A percentile compares a stretch with the other conserved stretches of the same genome.
phyloP scores from a whole-genome alignment of 169 alveolate genomes.

The Babesia divergens region DNA sequence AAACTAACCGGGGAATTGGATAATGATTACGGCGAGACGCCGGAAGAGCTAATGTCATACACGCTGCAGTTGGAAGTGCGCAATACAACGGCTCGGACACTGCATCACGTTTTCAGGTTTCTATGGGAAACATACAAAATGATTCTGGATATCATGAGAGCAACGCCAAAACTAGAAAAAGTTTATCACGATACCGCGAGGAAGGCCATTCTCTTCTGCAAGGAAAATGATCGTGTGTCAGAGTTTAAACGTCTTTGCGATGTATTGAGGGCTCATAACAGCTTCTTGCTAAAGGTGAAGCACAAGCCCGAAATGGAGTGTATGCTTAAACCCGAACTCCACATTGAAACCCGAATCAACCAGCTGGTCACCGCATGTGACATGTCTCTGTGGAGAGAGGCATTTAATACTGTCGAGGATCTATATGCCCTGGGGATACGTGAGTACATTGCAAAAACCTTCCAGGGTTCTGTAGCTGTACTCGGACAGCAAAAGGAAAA shows the following conservation, averaged over 20 bases:
- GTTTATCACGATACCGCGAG: slow-evolving; percentile 93
- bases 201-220: slow-evolving; percentile 90
- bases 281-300: slow-evolving; percentile 81
- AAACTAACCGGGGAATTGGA: slow-evolving; percentile 39
- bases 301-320: slow-evolving; percentile 82
- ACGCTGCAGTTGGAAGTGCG: slow-evolving; percentile 82
- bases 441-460: slow-evolving; percentile 71
- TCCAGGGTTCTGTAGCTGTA: slow-evolving; percentile 58
- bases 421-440: slow-evolving; percentile 80
- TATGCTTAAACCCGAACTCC: slow-evolving; percentile 83
- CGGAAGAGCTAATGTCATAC: slow-evolving; percentile 81
- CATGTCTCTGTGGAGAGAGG: slow-evolving; percentile 92
- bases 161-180: slow-evolving; percentile 90
- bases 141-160: slow-evolving; percentile 90
- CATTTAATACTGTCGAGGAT: slow-evolving; percentile 93
- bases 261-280: slow-evolving; percentile 87
- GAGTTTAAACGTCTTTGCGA: slow-evolving; percentile 94
- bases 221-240: slow-evolving; percentile 85
- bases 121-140: slow-evolving; percentile 94
- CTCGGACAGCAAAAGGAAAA: slow-evolving; percentile 76
- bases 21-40: slow-evolving; percentile 74
- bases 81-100: slow-evolving; percentile 73
- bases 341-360: slow-evolving; percentile 86
- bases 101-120: slow-evolving; percentile 83
- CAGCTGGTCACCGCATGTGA: slow-evolving; percentile 90